Conservation (phyloP, 2,329 filamentous ascomycete species). For the Calonectria crousiana region DNA sequence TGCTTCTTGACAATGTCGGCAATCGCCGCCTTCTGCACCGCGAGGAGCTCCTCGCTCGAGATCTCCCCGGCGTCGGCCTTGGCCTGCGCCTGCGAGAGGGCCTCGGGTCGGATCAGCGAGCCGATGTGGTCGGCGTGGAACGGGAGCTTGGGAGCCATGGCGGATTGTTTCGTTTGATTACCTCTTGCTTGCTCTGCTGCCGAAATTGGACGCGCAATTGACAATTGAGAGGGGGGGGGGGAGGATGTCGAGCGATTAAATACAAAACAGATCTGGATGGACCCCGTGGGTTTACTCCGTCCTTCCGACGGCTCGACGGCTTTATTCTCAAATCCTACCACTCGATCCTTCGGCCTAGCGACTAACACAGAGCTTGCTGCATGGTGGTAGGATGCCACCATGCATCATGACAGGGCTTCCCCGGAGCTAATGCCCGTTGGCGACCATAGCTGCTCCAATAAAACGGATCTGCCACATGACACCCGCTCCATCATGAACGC, state of each 20-base stretch:
- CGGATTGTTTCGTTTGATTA: neutral
- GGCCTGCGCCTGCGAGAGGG: slow-evolving; percentile 66
- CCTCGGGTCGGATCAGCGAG: slow-evolving; percentile 74
- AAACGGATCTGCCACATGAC: slow-evolving; percentile 24
- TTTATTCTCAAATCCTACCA: neutral
- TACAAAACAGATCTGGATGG: neutral
- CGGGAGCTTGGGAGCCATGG: slow-evolving; percentile 55
- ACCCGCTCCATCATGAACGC: slow-evolving; percentile 34
- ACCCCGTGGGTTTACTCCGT: neutral
- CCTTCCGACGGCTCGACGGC: slow-evolving; percentile 21
- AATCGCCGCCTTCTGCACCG: slow-evolving; percentile 72
- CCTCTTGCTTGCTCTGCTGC: neutral
- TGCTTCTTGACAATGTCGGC: slow-evolving; percentile 75
- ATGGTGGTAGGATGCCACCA: slow-evolving; percentile 14
- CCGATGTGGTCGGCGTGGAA: slow-evolving; percentile 82
- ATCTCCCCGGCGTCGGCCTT: slow-evolving; percentile 63
- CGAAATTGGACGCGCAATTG: neutral
- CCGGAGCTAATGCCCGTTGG: slow-evolving; percentile 27
- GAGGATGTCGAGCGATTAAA: slow-evolving; percentile 21
- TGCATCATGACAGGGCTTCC: slow-evolving; percentile 20
- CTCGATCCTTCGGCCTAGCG: slow-evolving; percentile 29
- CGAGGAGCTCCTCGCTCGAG: slow-evolving; percentile 58
- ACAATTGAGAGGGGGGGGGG: neutral
- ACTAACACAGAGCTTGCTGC: slow-evolving; percentile 22
- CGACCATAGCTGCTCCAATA: slow-evolving; percentile 35